Conservation (phyloP, 1,284 basidiomycete genomes). For the Omphalotus olearius region DNA sequence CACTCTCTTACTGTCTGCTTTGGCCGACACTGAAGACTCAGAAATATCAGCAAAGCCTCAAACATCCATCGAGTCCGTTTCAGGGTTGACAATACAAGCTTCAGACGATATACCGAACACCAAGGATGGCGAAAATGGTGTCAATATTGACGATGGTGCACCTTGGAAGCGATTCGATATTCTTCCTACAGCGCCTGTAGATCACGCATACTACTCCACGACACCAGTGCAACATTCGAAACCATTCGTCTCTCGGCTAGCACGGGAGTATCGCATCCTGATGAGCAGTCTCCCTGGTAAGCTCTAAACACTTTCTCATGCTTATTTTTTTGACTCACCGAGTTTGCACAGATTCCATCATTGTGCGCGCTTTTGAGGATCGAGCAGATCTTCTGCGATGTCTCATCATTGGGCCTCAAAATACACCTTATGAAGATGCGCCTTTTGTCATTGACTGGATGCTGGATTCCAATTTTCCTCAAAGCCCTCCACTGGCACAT, state of each 20-base stretch:
- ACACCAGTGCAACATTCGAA: constrained; percentile 62
- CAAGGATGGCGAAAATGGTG: constrained; percentile 22
- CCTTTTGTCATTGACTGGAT: constrained; percentile 95
- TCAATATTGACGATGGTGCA: constrained; percentile 18
- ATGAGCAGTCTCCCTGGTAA: constrained; percentile 77
- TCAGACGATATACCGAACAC: constrained; percentile 13
- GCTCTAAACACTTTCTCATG: constrained; percentile 17
- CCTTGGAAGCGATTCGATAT: constrained; percentile 78
- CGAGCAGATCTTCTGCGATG: constrained; percentile 83
- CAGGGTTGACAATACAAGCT: not conserved
- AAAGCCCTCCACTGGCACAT: constrained; percentile 83
- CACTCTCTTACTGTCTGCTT: too few relatives aligned
- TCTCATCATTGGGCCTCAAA: constrained; percentile 89
- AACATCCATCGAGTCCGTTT: not conserved
- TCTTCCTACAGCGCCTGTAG: constrained; percentile 66
- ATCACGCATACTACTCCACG: constrained; percentile 77
- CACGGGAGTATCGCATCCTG: constrained; percentile 82
- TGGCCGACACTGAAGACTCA: not conserved
- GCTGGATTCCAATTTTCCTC: constrained; percentile 84
- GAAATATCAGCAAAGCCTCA: not conserved
- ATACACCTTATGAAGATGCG: constrained; percentile 91
- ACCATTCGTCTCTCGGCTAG: constrained; percentile 69
- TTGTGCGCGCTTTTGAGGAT: constrained; percentile 76
- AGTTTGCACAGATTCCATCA: constrained; percentile 51
- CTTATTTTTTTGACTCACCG: constrained; percentile 4